A percentile compares a stretch with the other conserved stretches of the same genome.
phyloP scores from a whole-genome alignment of 345 rosid genomes.

The Ceriops zippeliana region DNA sequence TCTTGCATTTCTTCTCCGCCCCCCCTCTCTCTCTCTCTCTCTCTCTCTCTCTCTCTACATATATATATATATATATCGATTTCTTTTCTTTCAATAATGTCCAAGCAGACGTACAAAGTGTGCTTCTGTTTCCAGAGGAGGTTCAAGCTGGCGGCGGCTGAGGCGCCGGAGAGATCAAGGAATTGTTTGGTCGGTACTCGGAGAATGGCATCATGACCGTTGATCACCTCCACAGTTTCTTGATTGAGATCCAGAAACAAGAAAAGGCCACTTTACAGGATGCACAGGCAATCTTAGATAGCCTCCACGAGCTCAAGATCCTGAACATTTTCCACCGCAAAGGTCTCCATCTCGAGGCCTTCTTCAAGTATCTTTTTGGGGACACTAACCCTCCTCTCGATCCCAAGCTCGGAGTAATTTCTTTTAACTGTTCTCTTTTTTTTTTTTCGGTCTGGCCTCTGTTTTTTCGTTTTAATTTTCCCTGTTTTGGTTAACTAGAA shows the following conservation, averaged over 20 bases:
- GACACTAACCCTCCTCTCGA: conserved; percentile 49
- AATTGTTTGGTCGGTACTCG: conserved; percentile 43
- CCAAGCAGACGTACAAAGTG: conserved; percentile 69
- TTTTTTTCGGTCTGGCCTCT: conserved; percentile 1
- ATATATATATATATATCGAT: background rate
- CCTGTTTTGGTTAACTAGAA: background rate
- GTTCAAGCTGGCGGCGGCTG: conserved; percentile 65
- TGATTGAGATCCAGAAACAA: conserved; percentile 54
- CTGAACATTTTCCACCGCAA: conserved; percentile 32
- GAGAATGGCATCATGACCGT: conserved; percentile 44
- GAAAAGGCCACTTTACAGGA: conserved; percentile 36
- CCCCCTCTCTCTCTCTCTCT: background rate
- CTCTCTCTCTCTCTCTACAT: background rate
- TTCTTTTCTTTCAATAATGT: conserved; percentile 31
- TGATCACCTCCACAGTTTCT: conserved; percentile 54
- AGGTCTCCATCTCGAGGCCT: conserved; percentile 59
- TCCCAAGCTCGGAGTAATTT: conserved; percentile 42
- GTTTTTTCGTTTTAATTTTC: background rate
- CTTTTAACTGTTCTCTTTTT: background rate
- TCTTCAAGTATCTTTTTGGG: conserved; percentile 58
- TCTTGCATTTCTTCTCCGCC: background rate
- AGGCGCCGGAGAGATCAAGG: conserved; percentile 75
- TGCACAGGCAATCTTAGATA: conserved; percentile 54
- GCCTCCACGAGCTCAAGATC: conserved; percentile 41
- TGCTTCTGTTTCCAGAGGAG: conserved; percentile 74